Base-by-base conservation (phyloP, 176 grass and related monocot species). In the Coix lacrymajobi region DNA sequence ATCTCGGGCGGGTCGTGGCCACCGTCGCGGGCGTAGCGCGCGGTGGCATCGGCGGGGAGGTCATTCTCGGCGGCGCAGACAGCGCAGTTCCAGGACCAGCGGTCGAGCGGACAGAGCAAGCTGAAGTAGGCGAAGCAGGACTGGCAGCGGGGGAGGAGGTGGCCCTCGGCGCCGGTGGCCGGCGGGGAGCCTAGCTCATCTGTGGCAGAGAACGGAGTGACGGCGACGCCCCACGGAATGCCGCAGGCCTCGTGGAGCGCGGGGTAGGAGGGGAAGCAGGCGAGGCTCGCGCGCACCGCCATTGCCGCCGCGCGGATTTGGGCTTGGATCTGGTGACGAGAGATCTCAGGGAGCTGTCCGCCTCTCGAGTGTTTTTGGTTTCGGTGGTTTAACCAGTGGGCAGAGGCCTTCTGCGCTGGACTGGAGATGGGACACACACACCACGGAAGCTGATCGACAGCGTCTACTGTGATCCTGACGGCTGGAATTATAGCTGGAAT, bases 121-220 rank as follows among this genome's bases (percentile, higher is more conserved):
- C 71, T 95, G 79, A 98, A 92, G 75, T 98, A 98, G 44, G 81
- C 90, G 84, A 88, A 98, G 89, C 96, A 95, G 78, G 92, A 81
- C 7, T 89, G 76, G 87, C 96, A 98, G 37, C 96, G 96, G 15
- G 96, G 96, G 64, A 98, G 84, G 65, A 89, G 78, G 78, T 85
- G 77, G 72, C 88, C 88, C 43, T 83, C 89, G 40, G 83, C 83
- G 67, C 91, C 91, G 14, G 68, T 79, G 70, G 77, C 40, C 16
- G 91, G 89, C 12, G 34, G 12, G 33, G 75, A 34, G 36, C 90
- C 92, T 44, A 78, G 75, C 86, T 98, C 96, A 72, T 98, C 95
- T 16, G 51, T 25, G 32, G 82, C 66, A 41, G 92, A 63, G 92
- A 98, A 98, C 17, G 91, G 96, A 11, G 92, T 92, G 52, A 98